Evolutionary conservation across 306 rosid genomes (phyloP).

Genomic region (Datisca glomerata): DNA sequence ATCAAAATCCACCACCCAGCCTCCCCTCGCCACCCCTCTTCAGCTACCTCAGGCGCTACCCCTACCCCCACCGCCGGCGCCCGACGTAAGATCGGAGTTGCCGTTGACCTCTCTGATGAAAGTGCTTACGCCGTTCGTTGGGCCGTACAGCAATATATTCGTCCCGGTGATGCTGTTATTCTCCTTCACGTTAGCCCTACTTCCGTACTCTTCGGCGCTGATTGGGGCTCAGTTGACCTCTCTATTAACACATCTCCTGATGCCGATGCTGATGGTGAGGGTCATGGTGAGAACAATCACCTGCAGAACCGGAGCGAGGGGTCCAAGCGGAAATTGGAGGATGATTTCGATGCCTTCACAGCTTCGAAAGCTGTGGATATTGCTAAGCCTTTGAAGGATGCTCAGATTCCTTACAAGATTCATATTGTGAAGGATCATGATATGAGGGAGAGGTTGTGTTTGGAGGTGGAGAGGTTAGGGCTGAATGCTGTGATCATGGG

Average conservation of each 20-base stretch:
- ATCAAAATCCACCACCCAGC: slow-evolving; percentile 88
- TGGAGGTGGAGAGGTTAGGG: slow-evolving; percentile 93
- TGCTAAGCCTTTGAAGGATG: slow-evolving; percentile 59
- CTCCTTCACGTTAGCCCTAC: slow-evolving; percentile 99
- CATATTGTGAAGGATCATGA: slow-evolving; percentile 98
- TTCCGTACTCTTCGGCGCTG: slow-evolving; percentile 90
- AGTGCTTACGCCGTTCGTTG: slow-evolving; percentile 89
- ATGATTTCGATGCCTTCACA: slow-evolving; percentile 83
- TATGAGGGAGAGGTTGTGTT: slow-evolving; percentile 85
- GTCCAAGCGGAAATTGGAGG: slow-evolving; percentile 48
- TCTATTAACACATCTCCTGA: slow-evolving; percentile 40
- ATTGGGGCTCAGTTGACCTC: slow-evolving; percentile 89
- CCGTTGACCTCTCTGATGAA: slow-evolving; percentile 95
- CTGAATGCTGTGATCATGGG: slow-evolving; percentile 97
- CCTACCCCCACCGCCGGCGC: slow-evolving; percentile 96
- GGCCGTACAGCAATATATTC: slow-evolving; percentile 91
- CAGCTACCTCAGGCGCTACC: slow-evolving; percentile 29
- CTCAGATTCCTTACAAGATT: slow-evolving; percentile 94
- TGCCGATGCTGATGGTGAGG: slow-evolving; percentile 23
- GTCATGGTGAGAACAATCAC: slow-evolving; percentile 6
- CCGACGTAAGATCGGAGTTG: slow-evolving; percentile 91
- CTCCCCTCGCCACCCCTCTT: slow-evolving; percentile 60
- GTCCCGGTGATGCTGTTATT: slow-evolving; percentile 92
- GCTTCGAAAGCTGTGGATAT: slow-evolving; percentile 68
- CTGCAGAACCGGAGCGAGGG: slow-evolving; percentile 17